Evolutionary conservation across 1,139 yeast genomes (phyloP).

Genomic region (Debaryomyces robertsiae): DNA sequence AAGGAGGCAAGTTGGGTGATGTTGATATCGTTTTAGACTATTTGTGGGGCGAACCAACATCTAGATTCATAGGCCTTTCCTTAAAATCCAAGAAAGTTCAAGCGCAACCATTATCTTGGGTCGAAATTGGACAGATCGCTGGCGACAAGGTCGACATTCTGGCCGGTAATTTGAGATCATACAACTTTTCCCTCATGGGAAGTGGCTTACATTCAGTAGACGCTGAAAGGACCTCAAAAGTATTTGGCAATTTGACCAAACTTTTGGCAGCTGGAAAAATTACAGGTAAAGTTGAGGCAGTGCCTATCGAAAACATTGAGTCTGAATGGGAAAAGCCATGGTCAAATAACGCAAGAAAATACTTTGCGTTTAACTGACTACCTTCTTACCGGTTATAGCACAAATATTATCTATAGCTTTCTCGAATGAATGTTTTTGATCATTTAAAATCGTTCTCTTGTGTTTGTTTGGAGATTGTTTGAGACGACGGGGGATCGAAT

Average conservation of each 20-base stretch:
- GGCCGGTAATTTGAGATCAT: conserved; percentile 19
- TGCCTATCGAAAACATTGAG: conserved; percentile 7
- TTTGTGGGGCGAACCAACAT: conserved; percentile 9
- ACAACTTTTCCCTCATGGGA: conserved; percentile 23
- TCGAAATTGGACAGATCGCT: conserved; percentile 23
- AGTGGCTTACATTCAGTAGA: conserved; percentile 25
- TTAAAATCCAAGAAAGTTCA: conserved; percentile 5
- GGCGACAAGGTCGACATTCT: conserved; percentile 18
- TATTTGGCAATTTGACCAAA: conserved; percentile 8
- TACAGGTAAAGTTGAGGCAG: background rate
- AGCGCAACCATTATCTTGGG: conserved; percentile 19
- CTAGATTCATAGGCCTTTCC: conserved; percentile 1
- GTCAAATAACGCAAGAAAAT: conserved; percentile 6
- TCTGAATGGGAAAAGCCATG: conserved; percentile 5
- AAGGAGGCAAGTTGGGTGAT: conserved; percentile 1
- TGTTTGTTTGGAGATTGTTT: too few species aligned
- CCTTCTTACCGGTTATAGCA: too few species aligned
- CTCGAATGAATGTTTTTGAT: too few species aligned
- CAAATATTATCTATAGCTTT: too few species aligned
- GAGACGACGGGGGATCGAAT: too few species aligned
- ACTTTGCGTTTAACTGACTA: background rate
- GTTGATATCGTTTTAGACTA: conserved; percentile 11
- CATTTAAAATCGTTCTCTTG: too few species aligned
- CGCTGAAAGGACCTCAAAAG: conserved; percentile 3
- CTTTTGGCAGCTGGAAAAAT: conserved; percentile 5